Conservation (phyloP, 768 basidiomycete species). For the Phlegmacium glaucopus region DNA sequence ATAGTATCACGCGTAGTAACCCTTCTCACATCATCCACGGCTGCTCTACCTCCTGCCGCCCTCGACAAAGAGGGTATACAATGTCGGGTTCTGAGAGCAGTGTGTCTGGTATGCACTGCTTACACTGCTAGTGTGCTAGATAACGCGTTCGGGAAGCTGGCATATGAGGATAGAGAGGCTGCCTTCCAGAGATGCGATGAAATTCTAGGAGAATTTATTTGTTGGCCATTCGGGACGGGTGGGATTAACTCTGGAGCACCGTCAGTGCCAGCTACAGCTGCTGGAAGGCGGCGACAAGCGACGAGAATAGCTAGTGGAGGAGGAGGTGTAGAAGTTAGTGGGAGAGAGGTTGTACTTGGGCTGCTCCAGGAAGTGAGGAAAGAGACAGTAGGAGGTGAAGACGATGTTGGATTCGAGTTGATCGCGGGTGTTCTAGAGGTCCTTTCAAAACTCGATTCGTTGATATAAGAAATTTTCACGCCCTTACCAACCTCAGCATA, state of each 20-base stretch:
- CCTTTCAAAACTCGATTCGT: slow-evolving; percentile 85
- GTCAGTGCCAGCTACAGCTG: slow-evolving; percentile 26
- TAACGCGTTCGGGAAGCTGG: slow-evolving; percentile 84
- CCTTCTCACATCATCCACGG: too few relatives aligned
- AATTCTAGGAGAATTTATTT: slow-evolving; percentile 84
- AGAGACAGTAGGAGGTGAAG: too few relatives aligned
- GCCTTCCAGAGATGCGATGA: slow-evolving; percentile 95
- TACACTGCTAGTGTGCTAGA: slow-evolving; percentile 96
- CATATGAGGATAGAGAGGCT: slow-evolving; percentile 90
- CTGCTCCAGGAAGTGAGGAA: too few relatives aligned
- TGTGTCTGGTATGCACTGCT: slow-evolving; percentile 85
- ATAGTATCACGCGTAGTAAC: too few relatives aligned
- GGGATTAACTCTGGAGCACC: slow-evolving; percentile 27
- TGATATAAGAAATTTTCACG: too few relatives aligned
- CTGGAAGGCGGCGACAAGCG: slow-evolving; percentile 33
- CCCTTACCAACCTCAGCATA: too few relatives aligned
- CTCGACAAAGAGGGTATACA: slow-evolving; percentile 82
- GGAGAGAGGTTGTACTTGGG: slow-evolving; percentile 66
- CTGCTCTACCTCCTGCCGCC: too few relatives aligned
- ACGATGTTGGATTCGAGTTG: too few relatives aligned
- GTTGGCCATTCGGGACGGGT: slow-evolving; percentile 76
- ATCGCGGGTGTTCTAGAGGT: slow-evolving; percentile 94
- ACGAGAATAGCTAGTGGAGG: slow-evolving; percentile 56
- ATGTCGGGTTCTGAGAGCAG: slow-evolving; percentile 75
- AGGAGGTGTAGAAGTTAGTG: slow-evolving; percentile 34